These are phyloP conservation scores for Ceratocystis alfenasii DNA, from an alignment of 2,329 filamentous ascomycete species.

Conservation along the genomic window DNA sequence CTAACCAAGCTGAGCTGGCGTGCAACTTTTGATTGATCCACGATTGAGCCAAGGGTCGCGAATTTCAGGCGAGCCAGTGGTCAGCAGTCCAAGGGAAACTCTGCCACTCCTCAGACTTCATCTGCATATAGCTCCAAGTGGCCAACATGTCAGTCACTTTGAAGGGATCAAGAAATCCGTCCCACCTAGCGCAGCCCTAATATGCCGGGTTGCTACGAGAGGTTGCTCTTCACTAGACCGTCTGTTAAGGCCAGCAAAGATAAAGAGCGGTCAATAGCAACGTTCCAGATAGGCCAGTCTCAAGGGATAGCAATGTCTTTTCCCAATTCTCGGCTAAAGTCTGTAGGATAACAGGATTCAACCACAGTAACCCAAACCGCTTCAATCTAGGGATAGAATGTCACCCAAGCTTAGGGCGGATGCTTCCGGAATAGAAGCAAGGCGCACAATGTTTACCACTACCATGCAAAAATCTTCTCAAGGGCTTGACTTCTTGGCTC, in stretches of 20 bases:
- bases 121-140: not conserved
- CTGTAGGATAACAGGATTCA: not conserved
- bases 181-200: not conserved
- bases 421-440: not conserved
- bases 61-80: not conserved
- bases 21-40: not conserved
- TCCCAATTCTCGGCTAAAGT: not conserved
- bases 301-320: not conserved
- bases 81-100: not conserved
- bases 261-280: conserved; percentile 1
- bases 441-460: not conserved
- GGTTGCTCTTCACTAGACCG: not conserved
- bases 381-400: not conserved
- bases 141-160: not conserved
- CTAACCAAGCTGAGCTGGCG: not conserved
- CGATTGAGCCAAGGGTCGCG: not conserved
- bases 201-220: not conserved
- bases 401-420: not conserved
- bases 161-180: not conserved
- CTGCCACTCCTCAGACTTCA: not conserved
- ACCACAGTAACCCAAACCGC: not conserved
- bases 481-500: not conserved
- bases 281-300: not conserved
- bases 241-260: not conserved
- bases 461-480: too few relatives aligned